These are phyloP conservation scores for Paraglomus occultum DNA, from an alignment of 192 early-diverging fungal genomes.

Conservation along the genomic window DNA sequence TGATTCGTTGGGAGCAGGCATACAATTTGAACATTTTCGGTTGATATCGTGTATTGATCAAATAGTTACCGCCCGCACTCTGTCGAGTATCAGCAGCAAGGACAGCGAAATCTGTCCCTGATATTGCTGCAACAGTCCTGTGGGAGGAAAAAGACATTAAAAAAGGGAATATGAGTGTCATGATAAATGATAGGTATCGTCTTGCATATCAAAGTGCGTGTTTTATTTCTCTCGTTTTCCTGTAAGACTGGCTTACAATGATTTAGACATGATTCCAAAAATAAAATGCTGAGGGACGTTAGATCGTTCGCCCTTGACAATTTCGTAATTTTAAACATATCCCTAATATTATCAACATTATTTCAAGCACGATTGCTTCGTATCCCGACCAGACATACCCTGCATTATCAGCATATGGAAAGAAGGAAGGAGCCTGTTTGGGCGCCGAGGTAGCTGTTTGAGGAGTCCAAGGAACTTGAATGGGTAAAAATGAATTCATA, in stretches of 20 bases:
- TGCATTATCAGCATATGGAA: slow-evolving; percentile 90
- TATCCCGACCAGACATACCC: slow-evolving; percentile 42
- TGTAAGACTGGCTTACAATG: no score
- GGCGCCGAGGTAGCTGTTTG: no score
- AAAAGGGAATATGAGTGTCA: not conserved
- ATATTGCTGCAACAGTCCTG: slow-evolving; percentile 86
- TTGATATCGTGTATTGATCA: slow-evolving; percentile 89
- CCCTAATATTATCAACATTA: not conserved
- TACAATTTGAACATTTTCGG: slow-evolving; percentile 88
- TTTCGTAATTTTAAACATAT: not conserved
- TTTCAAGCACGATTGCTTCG: not conserved
- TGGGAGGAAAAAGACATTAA: not conserved
- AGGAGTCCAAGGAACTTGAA: no score
- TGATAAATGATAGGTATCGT: not conserved
- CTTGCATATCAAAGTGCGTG: no score
- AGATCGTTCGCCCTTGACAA: not conserved
- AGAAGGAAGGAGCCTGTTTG: no score
- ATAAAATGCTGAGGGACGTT: no score
- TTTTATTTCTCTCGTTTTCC: no score
- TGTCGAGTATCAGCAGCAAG: slow-evolving; percentile 96
- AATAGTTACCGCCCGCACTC: slow-evolving; percentile 76
- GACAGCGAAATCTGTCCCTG: slow-evolving; percentile 92
- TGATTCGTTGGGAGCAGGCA: slow-evolving; percentile 9
- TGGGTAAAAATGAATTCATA: no score
- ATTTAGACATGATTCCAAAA: no score